phyloP scores from a whole-genome alignment of 192 early-diverging fungal species.

The Tieghemiomyces parasiticus region DNA sequence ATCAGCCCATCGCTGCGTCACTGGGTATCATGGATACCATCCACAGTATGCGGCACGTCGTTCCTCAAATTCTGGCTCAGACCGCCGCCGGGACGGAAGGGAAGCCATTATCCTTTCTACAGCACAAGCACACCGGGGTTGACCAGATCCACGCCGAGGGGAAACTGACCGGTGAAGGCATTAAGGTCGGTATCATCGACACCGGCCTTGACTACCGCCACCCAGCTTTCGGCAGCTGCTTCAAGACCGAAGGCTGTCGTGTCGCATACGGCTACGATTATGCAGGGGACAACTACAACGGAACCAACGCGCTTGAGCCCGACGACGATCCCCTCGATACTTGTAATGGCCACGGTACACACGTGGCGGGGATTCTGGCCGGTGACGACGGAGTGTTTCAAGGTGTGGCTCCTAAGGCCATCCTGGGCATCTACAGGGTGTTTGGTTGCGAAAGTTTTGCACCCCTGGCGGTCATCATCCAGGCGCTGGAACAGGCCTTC shows the following conservation, averaged over 20 bases:
- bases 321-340: conserved; percentile 29
- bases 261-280: conserved; percentile 19
- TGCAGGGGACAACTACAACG: conserved; percentile 33
- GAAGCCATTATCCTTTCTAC: background rate
- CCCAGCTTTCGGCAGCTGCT: conserved; percentile 1
- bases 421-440: background rate
- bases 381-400: background rate
- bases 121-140: background rate
- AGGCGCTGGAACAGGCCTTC: background rate
- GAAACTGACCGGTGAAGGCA: conserved; percentile 1
- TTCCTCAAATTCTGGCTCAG: too few relatives aligned
- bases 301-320: conserved; percentile 20
- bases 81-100: conserved; percentile 12
- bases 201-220: conserved; percentile 13
- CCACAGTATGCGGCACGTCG: too few relatives aligned
- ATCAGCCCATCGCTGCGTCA: background rate
- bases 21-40: too few relatives aligned
- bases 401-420: conserved; percentile 9
- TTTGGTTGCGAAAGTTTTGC: background rate
- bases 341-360: conserved; percentile 34
- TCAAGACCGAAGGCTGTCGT: background rate
- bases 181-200: conserved; percentile 13
- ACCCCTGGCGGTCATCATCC: background rate
- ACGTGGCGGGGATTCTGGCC: conserved; percentile 26
- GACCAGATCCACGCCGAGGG: background rate